A percentile compares a stretch with the other conserved stretches of the same genome.
phyloP scores from a whole-genome alignment of 306 rosid species.

The Lotus japonicus region DNA sequence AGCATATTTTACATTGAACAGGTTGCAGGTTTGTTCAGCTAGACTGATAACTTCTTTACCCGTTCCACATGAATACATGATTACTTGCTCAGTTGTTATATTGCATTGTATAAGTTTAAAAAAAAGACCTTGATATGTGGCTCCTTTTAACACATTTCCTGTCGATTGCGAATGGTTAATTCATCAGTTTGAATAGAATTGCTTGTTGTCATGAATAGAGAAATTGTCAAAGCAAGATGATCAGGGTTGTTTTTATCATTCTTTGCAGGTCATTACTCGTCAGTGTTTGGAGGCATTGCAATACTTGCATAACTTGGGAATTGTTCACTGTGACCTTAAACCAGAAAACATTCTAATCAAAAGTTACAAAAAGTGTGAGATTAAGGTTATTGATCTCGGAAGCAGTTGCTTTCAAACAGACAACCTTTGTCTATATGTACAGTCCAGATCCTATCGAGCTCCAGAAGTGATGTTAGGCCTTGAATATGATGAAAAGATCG shows the following conservation, averaged over 20 bases:
- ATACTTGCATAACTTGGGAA: slow-evolving; percentile 77
- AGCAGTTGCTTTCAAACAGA: slow-evolving; percentile 93
- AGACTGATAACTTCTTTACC: slow-evolving; percentile 11
- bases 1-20: slow-evolving; percentile 65
- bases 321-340: slow-evolving; percentile 94
- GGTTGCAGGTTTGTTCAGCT: slow-evolving; percentile 77
- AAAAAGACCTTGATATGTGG: neutral
- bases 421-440: slow-evolving; percentile 84
- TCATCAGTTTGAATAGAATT: neutral
- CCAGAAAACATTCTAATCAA: slow-evolving; percentile 92
- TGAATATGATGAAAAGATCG: slow-evolving; percentile 84
- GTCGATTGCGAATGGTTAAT: neutral
- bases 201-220: slow-evolving; percentile 5
- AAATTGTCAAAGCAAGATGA: slow-evolving; percentile 15
- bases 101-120: neutral
- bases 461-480: slow-evolving; percentile 98
- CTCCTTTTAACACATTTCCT: neutral
- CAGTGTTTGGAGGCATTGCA: slow-evolving; percentile 94
- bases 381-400: slow-evolving; percentile 95
- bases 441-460: slow-evolving; percentile 96
- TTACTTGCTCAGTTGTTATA: neutral
- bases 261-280: slow-evolving; percentile 63
- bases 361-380: slow-evolving; percentile 77
- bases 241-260: slow-evolving; percentile 6
- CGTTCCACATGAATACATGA: neutral